phyloP scores from a whole-genome alignment of 805 yeast genomes.

The Isabelozyma gotoi region DNA sequence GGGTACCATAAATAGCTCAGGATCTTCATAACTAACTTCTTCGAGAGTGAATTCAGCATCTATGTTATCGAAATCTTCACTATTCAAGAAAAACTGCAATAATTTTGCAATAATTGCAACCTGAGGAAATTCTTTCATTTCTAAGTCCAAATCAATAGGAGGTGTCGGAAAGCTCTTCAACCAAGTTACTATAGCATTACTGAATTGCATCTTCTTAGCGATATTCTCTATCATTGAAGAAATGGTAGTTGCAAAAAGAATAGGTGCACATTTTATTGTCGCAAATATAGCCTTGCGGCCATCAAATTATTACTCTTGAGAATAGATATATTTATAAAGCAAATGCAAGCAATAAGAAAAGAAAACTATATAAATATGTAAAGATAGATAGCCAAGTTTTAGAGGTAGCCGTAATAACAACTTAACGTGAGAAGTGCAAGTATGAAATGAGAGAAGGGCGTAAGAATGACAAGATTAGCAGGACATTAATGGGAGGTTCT shows the following conservation, averaged over 20 bases:
- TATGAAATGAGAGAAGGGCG: too few species aligned
- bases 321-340: too few species aligned
- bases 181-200: slow-evolving; percentile 20
- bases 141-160: slow-evolving; percentile 8
- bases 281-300: not conserved
- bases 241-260: slow-evolving; percentile 1
- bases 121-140: slow-evolving; percentile 10
- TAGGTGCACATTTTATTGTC: not conserved
- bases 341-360: too few species aligned
- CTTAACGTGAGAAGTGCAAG: too few species aligned
- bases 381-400: too few species aligned
- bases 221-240: too few species aligned
- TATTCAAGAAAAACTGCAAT: slow-evolving; percentile 11
- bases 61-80: slow-evolving; percentile 12
- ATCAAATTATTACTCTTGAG: too few species aligned
- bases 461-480: too few species aligned
- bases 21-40: not conserved
- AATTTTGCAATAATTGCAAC: slow-evolving; percentile 12
- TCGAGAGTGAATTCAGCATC: not conserved
- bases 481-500: slow-evolving; percentile 24
- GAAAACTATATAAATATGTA: too few species aligned
- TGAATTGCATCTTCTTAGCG: slow-evolving; percentile 10
- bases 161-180: slow-evolving; percentile 19
- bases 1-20: not conserved
- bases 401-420: too few species aligned